A percentile compares a stretch with the other conserved stretches of the same genome.
Evolutionary conservation across 305 asterid species (phyloP).

Genomic region (Fraxinus ornus): DNA sequence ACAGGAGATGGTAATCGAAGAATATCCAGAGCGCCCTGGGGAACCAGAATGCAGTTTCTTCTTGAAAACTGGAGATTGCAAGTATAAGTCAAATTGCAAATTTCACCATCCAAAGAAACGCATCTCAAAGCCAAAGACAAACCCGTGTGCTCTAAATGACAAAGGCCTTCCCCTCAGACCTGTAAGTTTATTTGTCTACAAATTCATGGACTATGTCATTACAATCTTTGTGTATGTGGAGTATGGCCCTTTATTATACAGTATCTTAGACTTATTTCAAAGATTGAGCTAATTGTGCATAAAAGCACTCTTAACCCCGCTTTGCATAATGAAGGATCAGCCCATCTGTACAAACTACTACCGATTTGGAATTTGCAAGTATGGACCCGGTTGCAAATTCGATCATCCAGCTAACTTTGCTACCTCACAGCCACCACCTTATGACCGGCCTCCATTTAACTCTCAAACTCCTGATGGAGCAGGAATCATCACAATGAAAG

Average conservation of each 20-base stretch:
- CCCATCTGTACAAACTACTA: slow-evolving; percentile 50
- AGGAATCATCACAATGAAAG: slow-evolving; percentile 16
- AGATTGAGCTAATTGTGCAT: background rate
- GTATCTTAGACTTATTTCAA: background rate
- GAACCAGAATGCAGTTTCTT: slow-evolving; percentile 87
- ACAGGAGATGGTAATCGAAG: slow-evolving; percentile 49
- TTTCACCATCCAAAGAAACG: slow-evolving; percentile 84
- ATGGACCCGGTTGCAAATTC: slow-evolving; percentile 54
- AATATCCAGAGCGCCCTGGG: slow-evolving; percentile 88
- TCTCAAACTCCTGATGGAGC: slow-evolving; percentile 20
- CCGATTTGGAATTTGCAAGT: slow-evolving; percentile 58
- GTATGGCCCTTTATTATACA: background rate
- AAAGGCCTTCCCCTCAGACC: slow-evolving; percentile 98
- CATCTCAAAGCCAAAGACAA: slow-evolving; percentile 37
- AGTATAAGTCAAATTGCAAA: slow-evolving; percentile 77
- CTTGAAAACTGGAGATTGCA: slow-evolving; percentile 90
- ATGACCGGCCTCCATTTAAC: slow-evolving; percentile 27
- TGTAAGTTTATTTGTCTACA: slow-evolving; percentile 45
- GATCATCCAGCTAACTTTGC: slow-evolving; percentile 43
- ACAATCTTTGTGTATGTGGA: background rate
- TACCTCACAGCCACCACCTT: slow-evolving; percentile 23
- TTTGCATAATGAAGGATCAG: slow-evolving; percentile 44
- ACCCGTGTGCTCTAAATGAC: slow-evolving; percentile 53
- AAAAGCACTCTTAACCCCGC: background rate
- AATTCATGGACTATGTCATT: background rate